Evolutionary conservation across 2,329 filamentous ascomycete species (phyloP), one percentile per base, ranked within the genome.

Genomic region (Cordyceps javanica): DNA sequence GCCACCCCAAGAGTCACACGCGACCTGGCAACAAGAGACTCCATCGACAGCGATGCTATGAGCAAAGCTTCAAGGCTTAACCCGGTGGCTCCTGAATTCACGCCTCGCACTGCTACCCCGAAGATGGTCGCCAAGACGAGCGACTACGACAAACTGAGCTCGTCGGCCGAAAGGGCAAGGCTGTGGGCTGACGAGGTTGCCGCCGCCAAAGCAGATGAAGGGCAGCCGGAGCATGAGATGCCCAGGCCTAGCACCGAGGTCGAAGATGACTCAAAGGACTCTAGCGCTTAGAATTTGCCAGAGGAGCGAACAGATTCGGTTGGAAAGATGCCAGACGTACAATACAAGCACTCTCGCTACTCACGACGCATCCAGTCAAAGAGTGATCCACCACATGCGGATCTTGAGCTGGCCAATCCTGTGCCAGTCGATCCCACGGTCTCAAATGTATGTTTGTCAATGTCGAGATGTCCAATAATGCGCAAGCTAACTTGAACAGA

Each of bases 21-120:
- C 28, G 23, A 50, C 14, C n/a, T 5, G 32, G 7, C 21, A 13
- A 28, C 44, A 9, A 50, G 36, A 38, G 38, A 26, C 14, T 57
- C 55, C 5, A 39, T 50, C 2, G 55, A 57, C 23, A 57, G 55
- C 21, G 55, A 57, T 38, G 45, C 55, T 21, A 6, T 55, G 38
- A 60, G 54, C 48, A 48, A 46, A 16, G 46, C 38, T 19, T 60
- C 74, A 60, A 80, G 73, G 65, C 70, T 83, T 63, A 83, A 84
- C 68, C 81, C 81, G 32, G 72, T 76, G 63, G 81, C 81, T 28
- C 75, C 78, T 45, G 76, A 77, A 55, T 84, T 84, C 60, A 83
- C 79, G 1, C 81, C 81, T 49, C 74, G 74, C 11, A 41, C 49
- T 8, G 11, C 32, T 6, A 34, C 51, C 9, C 34, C 51, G 5